phyloP scores from a whole-genome alignment of 805 yeast genomes.

The Wickerhamomyces bisporus region DNA sequence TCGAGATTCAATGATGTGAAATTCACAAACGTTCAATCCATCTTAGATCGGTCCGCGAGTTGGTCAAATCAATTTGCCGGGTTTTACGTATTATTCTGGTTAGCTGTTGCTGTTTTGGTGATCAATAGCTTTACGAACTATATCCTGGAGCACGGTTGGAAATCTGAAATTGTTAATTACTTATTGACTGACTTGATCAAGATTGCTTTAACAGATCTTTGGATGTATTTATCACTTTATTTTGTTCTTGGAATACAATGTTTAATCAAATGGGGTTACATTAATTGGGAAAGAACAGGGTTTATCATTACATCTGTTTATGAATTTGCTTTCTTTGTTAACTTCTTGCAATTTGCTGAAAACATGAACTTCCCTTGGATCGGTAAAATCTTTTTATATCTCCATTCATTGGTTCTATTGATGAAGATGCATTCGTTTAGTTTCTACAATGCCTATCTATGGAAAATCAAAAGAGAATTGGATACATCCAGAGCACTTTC shows the following conservation, averaged over 20 bases:
- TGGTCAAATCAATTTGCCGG: conserved; percentile 53
- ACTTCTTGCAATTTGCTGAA: conserved; percentile 55
- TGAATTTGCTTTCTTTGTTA: conserved; percentile 49
- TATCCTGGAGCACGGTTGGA: conserved; percentile 40
- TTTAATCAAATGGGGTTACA: conserved; percentile 36
- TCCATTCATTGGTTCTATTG: conserved; percentile 79
- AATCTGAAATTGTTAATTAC: conserved; percentile 51
- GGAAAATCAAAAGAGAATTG: conserved; percentile 56
- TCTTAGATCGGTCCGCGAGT: conserved; percentile 19
- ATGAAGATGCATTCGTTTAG: conserved; percentile 97
- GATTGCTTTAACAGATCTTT: conserved; percentile 69
- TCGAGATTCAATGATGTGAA: conserved; percentile 24
- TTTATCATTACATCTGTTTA: conserved; percentile 53
- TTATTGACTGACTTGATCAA: conserved; percentile 56
- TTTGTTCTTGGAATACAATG: conserved; percentile 55
- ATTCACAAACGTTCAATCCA: conserved; percentile 14
- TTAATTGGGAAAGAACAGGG: conserved; percentile 65
- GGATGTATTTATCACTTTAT: conserved; percentile 69
- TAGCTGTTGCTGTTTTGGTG: conserved; percentile 38
- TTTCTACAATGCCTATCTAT: conserved; percentile 86
- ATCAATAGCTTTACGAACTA: conserved; percentile 51
- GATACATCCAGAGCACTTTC: conserved; percentile 41
- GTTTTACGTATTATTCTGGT: conserved; percentile 76
- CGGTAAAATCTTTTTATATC: conserved; percentile 74
- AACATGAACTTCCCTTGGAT: conserved; percentile 74